Evolutionary conservation across 177 flowering plant genomes (phyloP).

Genomic region (Vitis hybrid): DNA sequence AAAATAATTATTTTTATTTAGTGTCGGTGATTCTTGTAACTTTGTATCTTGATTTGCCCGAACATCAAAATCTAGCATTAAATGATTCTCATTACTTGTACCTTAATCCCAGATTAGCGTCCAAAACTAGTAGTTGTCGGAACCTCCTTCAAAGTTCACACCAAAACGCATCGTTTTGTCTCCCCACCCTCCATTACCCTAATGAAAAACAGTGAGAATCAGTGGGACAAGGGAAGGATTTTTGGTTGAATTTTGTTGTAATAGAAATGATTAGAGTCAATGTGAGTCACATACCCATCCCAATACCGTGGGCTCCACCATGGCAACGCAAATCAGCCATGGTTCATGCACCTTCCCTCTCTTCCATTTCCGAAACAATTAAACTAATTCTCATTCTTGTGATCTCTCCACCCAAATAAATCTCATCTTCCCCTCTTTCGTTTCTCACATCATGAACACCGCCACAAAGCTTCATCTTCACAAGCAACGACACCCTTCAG

Average conservation of each 20-base stretch:
- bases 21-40: no score
- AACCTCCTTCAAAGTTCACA: no score
- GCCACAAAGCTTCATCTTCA: background rate
- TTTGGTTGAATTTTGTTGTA: background rate
- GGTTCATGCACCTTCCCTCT: slow-evolving; percentile 35
- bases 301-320: slow-evolving; percentile 23
- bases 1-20: no score
- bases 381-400: background rate
- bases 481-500: background rate
- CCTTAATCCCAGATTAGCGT: no score
- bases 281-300: background rate
- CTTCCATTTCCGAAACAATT: background rate
- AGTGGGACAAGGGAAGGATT: no score
- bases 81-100: no score
- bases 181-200: no score
- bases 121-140: no score
- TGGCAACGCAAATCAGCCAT: background rate
- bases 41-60: no score
- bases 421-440: background rate
- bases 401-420: background rate
- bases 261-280: background rate
- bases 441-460: slow-evolving; percentile 4
- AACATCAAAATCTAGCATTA: no score
- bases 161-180: no score
- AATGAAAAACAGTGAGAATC: no score